Evolutionary conservation across 2,329 filamentous ascomycete species (phyloP).

Genomic region (Leptographium lundbergii): DNA sequence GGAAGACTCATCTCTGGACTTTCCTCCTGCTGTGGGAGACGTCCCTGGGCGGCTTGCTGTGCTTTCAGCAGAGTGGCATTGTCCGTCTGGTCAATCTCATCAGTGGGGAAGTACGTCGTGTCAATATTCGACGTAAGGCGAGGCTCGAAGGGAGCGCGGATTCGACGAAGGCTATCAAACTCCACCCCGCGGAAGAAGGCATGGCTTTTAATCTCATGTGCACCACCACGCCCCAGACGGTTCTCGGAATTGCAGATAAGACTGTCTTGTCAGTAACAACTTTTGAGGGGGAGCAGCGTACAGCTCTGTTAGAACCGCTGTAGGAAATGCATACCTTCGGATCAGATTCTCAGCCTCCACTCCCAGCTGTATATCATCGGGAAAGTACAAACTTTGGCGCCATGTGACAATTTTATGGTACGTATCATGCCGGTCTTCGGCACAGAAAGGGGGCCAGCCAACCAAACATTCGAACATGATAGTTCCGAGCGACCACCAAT

Average conservation of each 20-base stretch:
- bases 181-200: constrained; percentile 95
- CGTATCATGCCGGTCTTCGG: constrained; percentile 92
- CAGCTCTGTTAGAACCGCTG: not conserved
- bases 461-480: constrained; percentile 99
- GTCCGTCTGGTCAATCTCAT: constrained; percentile 95
- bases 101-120: constrained; percentile 96
- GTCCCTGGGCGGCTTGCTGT: constrained; percentile 57
- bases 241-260: constrained; percentile 91
- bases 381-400: constrained; percentile 91
- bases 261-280: constrained; percentile 29
- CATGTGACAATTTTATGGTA: constrained; percentile 99
- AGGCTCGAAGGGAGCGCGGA: constrained; percentile 92
- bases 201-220: constrained; percentile 85
- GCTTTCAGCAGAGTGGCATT: constrained; percentile 78
- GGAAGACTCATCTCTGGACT: constrained; percentile 91
- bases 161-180: constrained; percentile 83
- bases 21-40: constrained; percentile 48
- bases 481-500: constrained; percentile 98
- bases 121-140: constrained; percentile 87
- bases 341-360: constrained; percentile 86
- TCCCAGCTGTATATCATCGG: constrained; percentile 82
- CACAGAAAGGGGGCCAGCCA: constrained; percentile 97
- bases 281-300: not conserved
- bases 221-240: constrained; percentile 75
- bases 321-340: constrained; percentile 52